Evolutionary conservation across 1,139 yeast genomes (phyloP).

Genomic region (Pichia sp.): DNA sequence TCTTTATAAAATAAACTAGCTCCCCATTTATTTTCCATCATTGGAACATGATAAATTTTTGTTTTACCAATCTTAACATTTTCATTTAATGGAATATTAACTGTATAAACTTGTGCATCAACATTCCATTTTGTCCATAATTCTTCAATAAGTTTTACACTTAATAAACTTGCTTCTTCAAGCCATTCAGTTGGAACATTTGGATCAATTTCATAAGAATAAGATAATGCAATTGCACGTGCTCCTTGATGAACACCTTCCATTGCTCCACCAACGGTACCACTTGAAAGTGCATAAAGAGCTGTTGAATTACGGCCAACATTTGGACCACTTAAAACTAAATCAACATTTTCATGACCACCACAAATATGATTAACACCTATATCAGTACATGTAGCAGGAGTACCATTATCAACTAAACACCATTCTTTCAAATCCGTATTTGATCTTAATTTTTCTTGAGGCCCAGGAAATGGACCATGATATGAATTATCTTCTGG

Average conservation of each 20-base stretch:
- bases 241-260: slow-evolving; percentile 82
- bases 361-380: slow-evolving; percentile 69
- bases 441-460: slow-evolving; percentile 22
- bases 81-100: slow-evolving; percentile 69
- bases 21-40: slow-evolving; percentile 74
- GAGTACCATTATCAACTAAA: slow-evolving; percentile 74
- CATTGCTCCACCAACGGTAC: slow-evolving; percentile 98
- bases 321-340: slow-evolving; percentile 91
- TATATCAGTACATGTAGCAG: slow-evolving; percentile 91
- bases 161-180: slow-evolving; percentile 59
- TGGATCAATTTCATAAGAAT: slow-evolving; percentile 54
- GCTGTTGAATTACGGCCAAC: slow-evolving; percentile 90
- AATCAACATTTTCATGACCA: slow-evolving; percentile 52
- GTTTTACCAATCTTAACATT: slow-evolving; percentile 38
- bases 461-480: slow-evolving; percentile 64
- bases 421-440: slow-evolving; percentile 64
- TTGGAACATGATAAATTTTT: slow-evolving; percentile 65
- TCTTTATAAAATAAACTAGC: slow-evolving; percentile 21
- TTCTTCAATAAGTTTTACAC: slow-evolving; percentile 56
- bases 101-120: slow-evolving; percentile 63
- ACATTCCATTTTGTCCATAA: slow-evolving; percentile 52
- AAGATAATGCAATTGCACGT: slow-evolving; percentile 74
- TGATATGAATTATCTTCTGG: slow-evolving; percentile 43
- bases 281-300: slow-evolving; percentile 84
- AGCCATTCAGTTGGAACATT: slow-evolving; percentile 50